Evolutionary conservation across 768 basidiomycete genomes (phyloP).

Genomic region (Podaxis sp.): DNA sequence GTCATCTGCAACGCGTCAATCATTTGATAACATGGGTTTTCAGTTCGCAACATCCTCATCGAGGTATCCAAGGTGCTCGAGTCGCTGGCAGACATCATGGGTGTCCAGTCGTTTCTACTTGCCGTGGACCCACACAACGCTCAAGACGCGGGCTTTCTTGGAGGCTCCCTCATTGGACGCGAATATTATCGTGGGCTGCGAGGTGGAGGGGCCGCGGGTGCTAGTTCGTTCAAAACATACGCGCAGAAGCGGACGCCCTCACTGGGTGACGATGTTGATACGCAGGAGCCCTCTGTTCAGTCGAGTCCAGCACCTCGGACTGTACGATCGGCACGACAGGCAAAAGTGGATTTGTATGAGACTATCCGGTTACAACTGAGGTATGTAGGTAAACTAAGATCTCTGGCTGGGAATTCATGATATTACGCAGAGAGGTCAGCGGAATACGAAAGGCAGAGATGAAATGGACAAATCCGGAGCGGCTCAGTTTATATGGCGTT

Average conservation of each 20-base stretch:
- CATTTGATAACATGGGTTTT: neutral
- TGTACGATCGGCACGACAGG: slow-evolving; percentile 18
- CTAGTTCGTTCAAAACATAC: slow-evolving; percentile 47
- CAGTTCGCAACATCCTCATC: slow-evolving; percentile 44
- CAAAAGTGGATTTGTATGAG: slow-evolving; percentile 57
- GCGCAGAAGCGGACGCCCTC: slow-evolving; percentile 27
- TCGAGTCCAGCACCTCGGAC: slow-evolving; percentile 16
- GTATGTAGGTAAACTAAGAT: slow-evolving; percentile 25
- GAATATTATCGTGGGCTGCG: slow-evolving; percentile 65
- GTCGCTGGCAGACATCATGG: slow-evolving; percentile 42
- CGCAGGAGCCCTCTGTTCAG: slow-evolving; percentile 9
- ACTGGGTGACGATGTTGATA: neutral
- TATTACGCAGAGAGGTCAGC: slow-evolving; percentile 39
- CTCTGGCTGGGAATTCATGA: slow-evolving; percentile 3
- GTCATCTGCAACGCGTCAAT: neutral
- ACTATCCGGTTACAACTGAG: slow-evolving; percentile 49
- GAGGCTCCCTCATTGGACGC: slow-evolving; percentile 54
- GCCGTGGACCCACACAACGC: slow-evolving; percentile 50
- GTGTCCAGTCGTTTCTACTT: slow-evolving; percentile 59
- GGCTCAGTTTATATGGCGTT: slow-evolving; percentile 53
- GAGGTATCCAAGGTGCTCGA: slow-evolving; percentile 52
- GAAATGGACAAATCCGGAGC: slow-evolving; percentile 70
- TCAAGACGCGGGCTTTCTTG: slow-evolving; percentile 53
- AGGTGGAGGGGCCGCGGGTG: slow-evolving; percentile 54
- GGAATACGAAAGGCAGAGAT: slow-evolving; percentile 66